A percentile compares a stretch with the other conserved stretches of the same genome.
phyloP scores from a whole-genome alignment of 2,329 filamentous ascomycete species.

The Exophiala dermatitidis region DNA sequence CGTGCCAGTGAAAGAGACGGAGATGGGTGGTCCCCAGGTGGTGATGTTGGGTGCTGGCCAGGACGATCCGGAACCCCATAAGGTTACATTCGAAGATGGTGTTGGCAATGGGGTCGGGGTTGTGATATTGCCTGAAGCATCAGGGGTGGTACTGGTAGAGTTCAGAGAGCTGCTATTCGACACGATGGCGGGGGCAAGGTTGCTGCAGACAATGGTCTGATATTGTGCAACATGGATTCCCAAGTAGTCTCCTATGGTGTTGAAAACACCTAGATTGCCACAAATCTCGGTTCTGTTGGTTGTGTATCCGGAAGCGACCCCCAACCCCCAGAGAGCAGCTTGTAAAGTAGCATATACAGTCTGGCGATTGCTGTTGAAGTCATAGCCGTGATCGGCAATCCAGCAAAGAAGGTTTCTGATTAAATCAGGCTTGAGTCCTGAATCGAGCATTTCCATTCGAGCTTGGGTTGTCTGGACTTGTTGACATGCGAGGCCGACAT shows the following conservation, averaged over 20 bases:
- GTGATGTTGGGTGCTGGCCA: slow-evolving; percentile 4
- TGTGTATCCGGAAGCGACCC: slow-evolving; percentile 15
- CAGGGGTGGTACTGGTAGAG: slow-evolving; percentile 8
- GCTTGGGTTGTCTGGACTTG: slow-evolving; percentile 14
- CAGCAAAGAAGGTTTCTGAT: slow-evolving; percentile 17
- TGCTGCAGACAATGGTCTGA: slow-evolving; percentile 15
- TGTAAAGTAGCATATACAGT: slow-evolving; percentile 15
- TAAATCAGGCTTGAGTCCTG: slow-evolving; percentile 14
- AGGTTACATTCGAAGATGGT: slow-evolving; percentile 9
- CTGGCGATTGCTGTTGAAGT: slow-evolving; percentile 17
- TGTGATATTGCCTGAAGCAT: slow-evolving; percentile 11
- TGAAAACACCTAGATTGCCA: slow-evolving; percentile 19
- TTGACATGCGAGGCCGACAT: slow-evolving; percentile 13
- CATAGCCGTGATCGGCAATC: slow-evolving; percentile 17
- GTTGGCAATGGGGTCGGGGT: slow-evolving; percentile 10
- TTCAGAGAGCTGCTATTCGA: slow-evolving; percentile 1
- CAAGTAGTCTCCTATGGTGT: slow-evolving; percentile 13
- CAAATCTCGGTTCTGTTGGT: slow-evolving; percentile 18
- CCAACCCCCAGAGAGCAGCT: slow-evolving; percentile 18
- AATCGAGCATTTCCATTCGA: slow-evolving; percentile 12
- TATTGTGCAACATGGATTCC: slow-evolving; percentile 18
- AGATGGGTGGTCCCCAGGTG: slow-evolving; percentile 11
- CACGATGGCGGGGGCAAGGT: slow-evolving; percentile 8
- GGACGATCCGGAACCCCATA: slow-evolving; percentile 1
- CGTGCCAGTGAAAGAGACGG: slow-evolving; percentile 1